Base-by-base conservation (phyloP, 352 stramenopile genomes). In the Lagenidium giganteum region DNA sequence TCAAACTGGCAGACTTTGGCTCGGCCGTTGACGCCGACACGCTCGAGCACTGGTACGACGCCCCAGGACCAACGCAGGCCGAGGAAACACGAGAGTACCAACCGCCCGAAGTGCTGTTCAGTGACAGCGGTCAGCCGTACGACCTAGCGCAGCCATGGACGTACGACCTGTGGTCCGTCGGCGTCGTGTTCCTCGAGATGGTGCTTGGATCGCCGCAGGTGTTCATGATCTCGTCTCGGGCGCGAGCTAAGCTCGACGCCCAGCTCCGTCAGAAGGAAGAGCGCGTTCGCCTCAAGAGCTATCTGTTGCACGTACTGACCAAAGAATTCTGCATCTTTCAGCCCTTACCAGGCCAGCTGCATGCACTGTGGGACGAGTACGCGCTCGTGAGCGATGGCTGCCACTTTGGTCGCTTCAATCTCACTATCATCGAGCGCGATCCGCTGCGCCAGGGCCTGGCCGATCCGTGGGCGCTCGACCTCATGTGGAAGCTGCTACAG, bases 21-120 rank as follows among this genome's bases (percentile, higher is more conserved):
- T 92, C 75, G 20, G 83, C 83, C 16, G 70, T 92, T 8, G 74
- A 92, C 45, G 61, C 78, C 5, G 79, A 83, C 51, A 75, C 70
- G 11, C 54, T 83, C 8, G 44, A 57, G 1, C 65, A 85, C 25
- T 59, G 97, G 46, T 91, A 96, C 23, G 14, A 38, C 13, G 50
- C n/a, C n/a, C n/a, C n/a, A n/a, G 87, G 89, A 5, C 92, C 93
- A n/a, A 87, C 67, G 32, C 72, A 90, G 49, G 67, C 58, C 20
- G 94, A 98, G 60, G 82, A 96, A 63, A 97, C 93, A 25, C 67
- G 94, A 28, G 85, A 97, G 50, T 98, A 98, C 61, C 83, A 95
- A 40, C 91, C 92, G 25, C 94, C 94, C 4, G 93, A 98, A 53
- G 78, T 87, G 20, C 40, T 88, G 8, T 82, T 87, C 36, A 67